Conservation (phyloP, 1,139 yeast species). For the Kodamaea derodonti region DNA sequence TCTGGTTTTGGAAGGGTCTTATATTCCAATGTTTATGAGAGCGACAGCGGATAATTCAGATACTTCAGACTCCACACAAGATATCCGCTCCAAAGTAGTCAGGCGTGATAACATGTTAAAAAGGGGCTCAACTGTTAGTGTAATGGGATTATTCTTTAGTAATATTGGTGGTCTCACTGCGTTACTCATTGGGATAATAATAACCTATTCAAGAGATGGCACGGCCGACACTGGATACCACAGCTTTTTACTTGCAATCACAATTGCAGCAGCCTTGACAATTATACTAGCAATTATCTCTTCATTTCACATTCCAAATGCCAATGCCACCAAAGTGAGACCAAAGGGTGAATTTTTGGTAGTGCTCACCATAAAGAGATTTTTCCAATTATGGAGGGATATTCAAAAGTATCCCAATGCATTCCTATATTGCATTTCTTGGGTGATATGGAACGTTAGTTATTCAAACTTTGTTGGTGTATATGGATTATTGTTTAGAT, state of each 20-base stretch:
- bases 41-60: slow-evolving; percentile 15
- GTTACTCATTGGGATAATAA: slow-evolving; percentile 35
- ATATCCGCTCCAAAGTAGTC: too few species aligned
- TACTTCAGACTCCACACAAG: slow-evolving; percentile 21
- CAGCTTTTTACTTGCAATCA: slow-evolving; percentile 36
- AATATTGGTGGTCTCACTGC: slow-evolving; percentile 43
- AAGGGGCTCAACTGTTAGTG: slow-evolving; percentile 37
- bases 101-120: slow-evolving; percentile 24
- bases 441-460: slow-evolving; percentile 46
- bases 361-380: slow-evolving; percentile 25
- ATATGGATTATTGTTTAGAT: slow-evolving; percentile 36
- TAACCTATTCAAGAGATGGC: slow-evolving; percentile 28
- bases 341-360: slow-evolving; percentile 24
- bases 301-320: slow-evolving; percentile 30
- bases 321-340: slow-evolving; percentile 19
- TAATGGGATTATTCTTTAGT: slow-evolving; percentile 34
- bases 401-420: slow-evolving; percentile 36
- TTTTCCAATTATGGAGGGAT: slow-evolving; percentile 19
- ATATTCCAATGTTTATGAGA: slow-evolving; percentile 43
- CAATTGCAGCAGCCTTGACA: slow-evolving; percentile 39
- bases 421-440: slow-evolving; percentile 33
- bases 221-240: slow-evolving; percentile 29
- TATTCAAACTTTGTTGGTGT: slow-evolving; percentile 36
- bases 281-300: slow-evolving; percentile 24
- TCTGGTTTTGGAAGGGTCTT: slow-evolving; percentile 41